These are phyloP conservation scores for Cryphonectria nitschkei DNA, from an alignment of 2,329 filamentous ascomycete species.

Conservation along the genomic window DNA sequence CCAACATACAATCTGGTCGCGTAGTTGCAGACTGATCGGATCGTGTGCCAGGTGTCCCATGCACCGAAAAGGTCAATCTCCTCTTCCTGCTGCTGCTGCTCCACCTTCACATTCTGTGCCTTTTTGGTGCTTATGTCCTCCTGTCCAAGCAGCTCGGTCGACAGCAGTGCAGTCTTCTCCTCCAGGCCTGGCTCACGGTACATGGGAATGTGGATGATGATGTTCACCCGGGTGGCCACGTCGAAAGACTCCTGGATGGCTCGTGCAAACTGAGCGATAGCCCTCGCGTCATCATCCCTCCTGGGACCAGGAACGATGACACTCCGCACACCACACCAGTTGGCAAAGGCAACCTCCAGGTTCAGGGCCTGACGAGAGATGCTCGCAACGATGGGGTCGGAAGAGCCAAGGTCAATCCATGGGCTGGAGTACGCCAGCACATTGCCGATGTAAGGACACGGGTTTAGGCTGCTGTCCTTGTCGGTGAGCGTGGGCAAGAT, in stretches of 20 bases:
- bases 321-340: slow-evolving; percentile 88
- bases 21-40: slow-evolving; percentile 86
- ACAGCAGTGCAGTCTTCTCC: slow-evolving; percentile 56
- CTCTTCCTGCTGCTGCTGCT: slow-evolving; percentile 33
- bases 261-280: slow-evolving; percentile 77
- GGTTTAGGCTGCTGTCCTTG: slow-evolving; percentile 75
- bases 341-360: slow-evolving; percentile 90
- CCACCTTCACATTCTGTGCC: background rate
- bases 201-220: slow-evolving; percentile 84
- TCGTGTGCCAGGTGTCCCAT: slow-evolving; percentile 94
- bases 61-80: slow-evolving; percentile 73
- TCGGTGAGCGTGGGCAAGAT: slow-evolving; percentile 73
- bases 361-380: slow-evolving; percentile 89
- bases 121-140: slow-evolving; percentile 32
- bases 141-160: slow-evolving; percentile 44
- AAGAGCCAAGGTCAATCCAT: slow-evolving; percentile 89
- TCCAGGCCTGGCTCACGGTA: slow-evolving; percentile 70
- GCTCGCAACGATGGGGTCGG: slow-evolving; percentile 80
- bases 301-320: slow-evolving; percentile 81
- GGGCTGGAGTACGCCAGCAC: slow-evolving; percentile 80
- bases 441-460: slow-evolving; percentile 69
- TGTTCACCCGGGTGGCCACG: slow-evolving; percentile 74
- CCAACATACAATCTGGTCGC: slow-evolving; percentile 79
- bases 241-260: slow-evolving; percentile 79
- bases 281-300: slow-evolving; percentile 52